Base-by-base conservation (phyloP, 129 eudicot genomes). In the Flaveria robusta region DNA sequence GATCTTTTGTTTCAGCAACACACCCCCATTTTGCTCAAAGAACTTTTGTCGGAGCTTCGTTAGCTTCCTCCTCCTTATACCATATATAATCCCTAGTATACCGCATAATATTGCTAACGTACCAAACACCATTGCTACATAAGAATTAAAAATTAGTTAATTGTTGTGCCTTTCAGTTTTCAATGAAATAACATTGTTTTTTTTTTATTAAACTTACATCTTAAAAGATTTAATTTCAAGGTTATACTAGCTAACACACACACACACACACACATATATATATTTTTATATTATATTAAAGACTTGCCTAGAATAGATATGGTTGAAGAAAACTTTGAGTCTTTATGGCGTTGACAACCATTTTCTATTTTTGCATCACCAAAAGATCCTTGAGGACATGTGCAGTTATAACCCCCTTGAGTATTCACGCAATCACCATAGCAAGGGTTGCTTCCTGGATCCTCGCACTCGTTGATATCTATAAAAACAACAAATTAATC, bases 321-420 rank as follows among this genome's bases (percentile, higher is more conserved):
- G 46, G 59, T 16, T n/a, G 29, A 16, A 14, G 47, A 18, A 50
- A 27, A 26, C 11, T 27, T 71, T 26, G 75, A 26, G n/a, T 50
- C 14, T 31, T 49, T 50, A 49, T 16, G 42, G 8, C 2, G 14
- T 29, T 4, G n/a, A 50, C 75, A 71, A 26, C 47, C 64, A 26
- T 49, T n/a, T 71, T 29, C 10, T 2, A 56, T 27, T 27, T 9
- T 71, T 50, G 75, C 45, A 58, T 84, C 66, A 4, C 88, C 88
- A 15, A 4, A 24, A n/a, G 66, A 60, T 59, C 85, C 85, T 26
- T 24, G 42, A 3, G 74, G 63, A 59, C 88, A 84, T 18, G 74
- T 42, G 59, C 88, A 84, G 8, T 8, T 81, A 55, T 65, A 84
- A 37, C 77, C 42, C 26, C 88, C 85, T 18, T 15, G 64, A 66